Base-by-base conservation (phyloP, 805 yeast species). In the Limtongia smithiae region DNA sequence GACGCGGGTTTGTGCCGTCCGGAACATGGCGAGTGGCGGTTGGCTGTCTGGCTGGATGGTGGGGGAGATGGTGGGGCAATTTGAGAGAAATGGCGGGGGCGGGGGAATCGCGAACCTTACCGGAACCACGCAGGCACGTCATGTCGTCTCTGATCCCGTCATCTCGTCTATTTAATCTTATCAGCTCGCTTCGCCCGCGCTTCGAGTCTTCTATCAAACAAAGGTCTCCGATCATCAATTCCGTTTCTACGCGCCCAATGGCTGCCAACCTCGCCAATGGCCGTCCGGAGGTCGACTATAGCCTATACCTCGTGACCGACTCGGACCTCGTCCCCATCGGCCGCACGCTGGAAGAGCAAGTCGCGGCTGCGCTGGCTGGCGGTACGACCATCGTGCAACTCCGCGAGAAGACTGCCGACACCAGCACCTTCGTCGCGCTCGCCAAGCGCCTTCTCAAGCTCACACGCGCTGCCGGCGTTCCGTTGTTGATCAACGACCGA, bases 361-460 rank as follows among this genome's bases (percentile, higher is more conserved):
- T 87, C 3, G 71, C 75, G 55, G 71, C 67, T 21, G 79, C 94
- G 0, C 69, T 88, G 30, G 67, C 73, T 4, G 80, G 79, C 45
- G 96, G 96, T 2, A 90, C 79, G 4, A 86, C 95, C 0, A 58
- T 88, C 14, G 83, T 89, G 2, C 97, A 89, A 66, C 69, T 90
- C 44, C 77, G 97, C 43, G 97, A 90, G 62, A 89, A 89, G 65
- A 67, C 76, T 1, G 65, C 80, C 8, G 83, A 78, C 50, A 87
- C 96, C 0, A 71, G 77, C 24, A 82, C 72, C 3, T 88, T 89
- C 63, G 72, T 87, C 20, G 70, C 69, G 35, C 69, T 80, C 37
- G 96, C 95, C 0, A 37, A 60, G 18, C 66, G 68, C 33, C 77
- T 89, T 18, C 87, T 83, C 55, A 69, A 71, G 43, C 57, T 89